Evolutionary conservation across 2,329 filamentous ascomycete species (phyloP), one percentile per base, ranked within the genome.

Genomic region (Thielaviopsis punctulata): DNA sequence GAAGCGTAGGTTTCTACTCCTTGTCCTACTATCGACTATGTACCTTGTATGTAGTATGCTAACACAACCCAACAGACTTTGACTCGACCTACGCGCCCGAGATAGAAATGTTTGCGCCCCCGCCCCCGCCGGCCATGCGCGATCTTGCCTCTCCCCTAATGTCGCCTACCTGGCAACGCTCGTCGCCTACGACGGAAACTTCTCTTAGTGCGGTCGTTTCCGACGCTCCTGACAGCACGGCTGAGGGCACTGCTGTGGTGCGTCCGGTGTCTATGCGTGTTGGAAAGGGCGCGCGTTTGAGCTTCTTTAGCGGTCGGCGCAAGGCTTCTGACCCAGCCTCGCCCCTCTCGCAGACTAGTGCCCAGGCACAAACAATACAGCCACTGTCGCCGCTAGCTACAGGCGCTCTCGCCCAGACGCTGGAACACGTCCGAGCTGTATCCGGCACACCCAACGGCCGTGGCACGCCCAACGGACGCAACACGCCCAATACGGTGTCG

Each of bases 71-170:
- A 25, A 18, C 36, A 81, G 79, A 73, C 61, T 83, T 82, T 56
- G 73, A 81, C 61, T 64, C 62, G 15, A 79, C 74, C 0, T 84
- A 83, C 61, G 78, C 78, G 0, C 72, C 77, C 0, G 82, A 86
- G 62, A 75, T 86, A 33, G 71, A 74, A 13, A 69, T 79, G 33
- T 77, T 86, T 58, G 72, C 75, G n/a, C n/a, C n/a, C 2, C 76
- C 75, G 10, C 68, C 69, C 1, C 71, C 69, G 48, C 65, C 66
- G 3, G 59, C 62, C 6, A 66, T 67, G 70, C 49, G 72, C 73
- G 1, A 69, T 77, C n/a, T 68, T 70, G 2, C 60, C 73, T 36
- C 69, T 69, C n/a, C 70, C 15, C 46, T 52, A 12, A 68, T 45
- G 27, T 55, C 54, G 19, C 51, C 54, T 15, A 47, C 47, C n/a